These are phyloP conservation scores for thale cress (Arabidopsis thaliana) DNA, from an alignment of 345 rosid genomes.

Conservation along the genomic window DNA sequence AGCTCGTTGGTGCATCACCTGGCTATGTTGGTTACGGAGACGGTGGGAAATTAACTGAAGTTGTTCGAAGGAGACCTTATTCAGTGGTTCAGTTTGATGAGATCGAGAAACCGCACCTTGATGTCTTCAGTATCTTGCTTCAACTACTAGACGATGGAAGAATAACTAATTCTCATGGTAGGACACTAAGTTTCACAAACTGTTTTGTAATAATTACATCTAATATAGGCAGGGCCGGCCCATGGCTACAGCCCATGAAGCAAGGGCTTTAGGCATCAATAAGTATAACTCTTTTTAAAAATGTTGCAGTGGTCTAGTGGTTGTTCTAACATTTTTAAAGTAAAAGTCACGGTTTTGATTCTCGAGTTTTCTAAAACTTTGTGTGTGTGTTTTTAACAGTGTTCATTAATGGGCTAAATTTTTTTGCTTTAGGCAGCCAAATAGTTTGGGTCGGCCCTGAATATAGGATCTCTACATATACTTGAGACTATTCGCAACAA, in stretches of 20 bases:
- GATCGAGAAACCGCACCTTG: background rate
- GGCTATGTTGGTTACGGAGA: background rate
- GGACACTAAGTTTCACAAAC: background rate
- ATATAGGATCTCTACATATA: background rate
- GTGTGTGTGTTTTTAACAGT: no score
- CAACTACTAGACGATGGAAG: conserved; percentile 37
- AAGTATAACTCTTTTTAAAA: no score
- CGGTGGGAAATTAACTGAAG: background rate
- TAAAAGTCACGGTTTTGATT: no score
- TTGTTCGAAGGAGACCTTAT: background rate
- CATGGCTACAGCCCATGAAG: no score
- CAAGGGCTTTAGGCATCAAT: no score
- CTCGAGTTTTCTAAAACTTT: no score
- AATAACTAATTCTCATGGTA: background rate
- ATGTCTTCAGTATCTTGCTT: background rate
- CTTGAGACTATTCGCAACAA: background rate
- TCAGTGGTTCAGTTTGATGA: background rate
- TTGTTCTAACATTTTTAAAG: no score
- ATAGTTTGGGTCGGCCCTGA: no score
- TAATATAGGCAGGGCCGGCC: background rate
- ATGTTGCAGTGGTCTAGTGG: no score
- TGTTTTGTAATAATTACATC: background rate
- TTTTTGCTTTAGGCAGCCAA: no score
- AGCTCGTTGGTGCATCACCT: background rate
- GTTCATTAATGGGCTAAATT: no score